phyloP scores from a whole-genome alignment of 2,329 filamentous ascomycete species.

The Ophiostoma triangulosporum region DNA sequence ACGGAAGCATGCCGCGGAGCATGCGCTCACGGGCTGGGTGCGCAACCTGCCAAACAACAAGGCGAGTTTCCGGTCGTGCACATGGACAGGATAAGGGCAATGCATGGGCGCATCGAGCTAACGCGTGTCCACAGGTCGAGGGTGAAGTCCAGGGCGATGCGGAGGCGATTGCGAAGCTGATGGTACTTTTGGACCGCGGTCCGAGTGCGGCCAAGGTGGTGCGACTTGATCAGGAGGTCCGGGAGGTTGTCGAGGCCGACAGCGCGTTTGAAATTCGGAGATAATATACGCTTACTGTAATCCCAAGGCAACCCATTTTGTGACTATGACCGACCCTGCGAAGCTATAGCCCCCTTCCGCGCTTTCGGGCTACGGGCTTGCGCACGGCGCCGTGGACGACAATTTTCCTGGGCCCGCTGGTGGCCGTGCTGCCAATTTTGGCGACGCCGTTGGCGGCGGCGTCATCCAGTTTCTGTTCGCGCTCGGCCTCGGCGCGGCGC shows the following conservation, averaged over 20 bases:
- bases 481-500: conserved; percentile 34
- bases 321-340: too few species aligned
- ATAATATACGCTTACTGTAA: conserved; percentile 12
- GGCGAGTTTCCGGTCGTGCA: conserved; percentile 21
- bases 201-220: conserved; percentile 60
- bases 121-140: conserved; percentile 54
- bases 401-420: conserved; percentile 37
- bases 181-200: conserved; percentile 63
- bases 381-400: conserved; percentile 48
- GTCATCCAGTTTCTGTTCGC: conserved; percentile 30
- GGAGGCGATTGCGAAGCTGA: conserved; percentile 50
- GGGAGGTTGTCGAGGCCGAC: conserved; percentile 54
- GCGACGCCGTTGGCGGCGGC: conserved; percentile 25
- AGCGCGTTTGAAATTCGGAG: conserved; percentile 45
- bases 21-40: conserved; percentile 47
- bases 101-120: not conserved
- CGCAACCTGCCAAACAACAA: conserved; percentile 44
- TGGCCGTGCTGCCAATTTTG: conserved; percentile 5
- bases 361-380: conserved; percentile 42
- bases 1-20: conserved; percentile 34
- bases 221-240: conserved; percentile 55
- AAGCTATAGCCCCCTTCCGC: conserved; percentile 22
- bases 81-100: not conserved
- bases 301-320: too few species aligned
- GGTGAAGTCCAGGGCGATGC: conserved; percentile 75